phyloP scores from a whole-genome alignment of 345 rosid species.

The Combretum micranthum region DNA sequence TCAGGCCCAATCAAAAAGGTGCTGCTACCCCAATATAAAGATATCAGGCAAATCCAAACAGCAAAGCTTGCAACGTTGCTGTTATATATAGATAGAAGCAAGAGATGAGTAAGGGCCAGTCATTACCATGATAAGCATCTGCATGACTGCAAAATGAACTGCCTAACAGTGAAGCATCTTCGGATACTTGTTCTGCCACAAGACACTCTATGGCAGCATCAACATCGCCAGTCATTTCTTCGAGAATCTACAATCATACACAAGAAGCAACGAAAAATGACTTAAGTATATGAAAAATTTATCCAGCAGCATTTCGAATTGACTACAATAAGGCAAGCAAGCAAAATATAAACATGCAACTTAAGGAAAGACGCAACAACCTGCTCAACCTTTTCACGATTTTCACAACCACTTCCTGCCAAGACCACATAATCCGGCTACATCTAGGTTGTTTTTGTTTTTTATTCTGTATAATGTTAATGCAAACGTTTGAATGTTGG shows the following conservation, averaged over 20 bases:
- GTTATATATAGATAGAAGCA: conserved; percentile 4
- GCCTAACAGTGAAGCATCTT: conserved; percentile 23
- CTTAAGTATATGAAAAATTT: background rate
- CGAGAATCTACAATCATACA: conserved; percentile 44
- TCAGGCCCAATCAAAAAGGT: no score
- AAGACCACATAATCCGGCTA: no score
- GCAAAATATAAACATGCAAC: background rate
- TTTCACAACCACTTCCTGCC: conserved; percentile 74
- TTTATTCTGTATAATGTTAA: no score
- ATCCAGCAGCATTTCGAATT: background rate
- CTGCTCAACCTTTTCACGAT: conserved; percentile 62
- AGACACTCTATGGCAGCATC: conserved; percentile 82
- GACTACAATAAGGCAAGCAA: conserved; percentile 1
- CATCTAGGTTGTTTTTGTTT: no score
- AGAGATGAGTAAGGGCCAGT: conserved; percentile 23
- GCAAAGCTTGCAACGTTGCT: background rate
- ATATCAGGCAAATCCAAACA: background rate
- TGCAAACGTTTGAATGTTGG: no score
- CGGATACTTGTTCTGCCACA: conserved; percentile 55
- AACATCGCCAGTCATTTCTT: conserved; percentile 68
- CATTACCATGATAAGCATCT: conserved; percentile 50
- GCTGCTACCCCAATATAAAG: background rate
- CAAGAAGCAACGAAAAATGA: conserved; percentile 4
- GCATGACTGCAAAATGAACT: conserved; percentile 19
- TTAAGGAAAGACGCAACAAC: conserved; percentile 12